Conservation (phyloP, 176 grass and related monocot genomes). For the Luzula sylvatica region DNA sequence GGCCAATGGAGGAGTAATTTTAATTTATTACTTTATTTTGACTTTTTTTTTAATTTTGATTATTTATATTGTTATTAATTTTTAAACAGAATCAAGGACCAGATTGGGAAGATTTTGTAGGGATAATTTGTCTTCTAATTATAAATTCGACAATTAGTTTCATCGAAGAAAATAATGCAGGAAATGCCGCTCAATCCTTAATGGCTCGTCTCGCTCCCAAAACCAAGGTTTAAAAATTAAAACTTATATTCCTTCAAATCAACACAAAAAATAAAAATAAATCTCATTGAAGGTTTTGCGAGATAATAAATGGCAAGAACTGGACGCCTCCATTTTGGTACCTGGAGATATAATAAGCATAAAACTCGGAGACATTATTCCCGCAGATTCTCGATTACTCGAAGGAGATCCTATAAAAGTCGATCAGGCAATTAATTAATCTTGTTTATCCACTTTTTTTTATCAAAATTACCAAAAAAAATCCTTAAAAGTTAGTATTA, state of each 20-base stretch:
- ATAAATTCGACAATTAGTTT: constrained; percentile 85
- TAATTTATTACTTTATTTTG: not conserved
- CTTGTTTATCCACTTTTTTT: not conserved
- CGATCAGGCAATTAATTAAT: constrained; percentile 47
- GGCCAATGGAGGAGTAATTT: constrained; percentile 70
- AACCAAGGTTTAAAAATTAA: constrained; percentile 35
- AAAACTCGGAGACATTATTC: constrained; percentile 72
- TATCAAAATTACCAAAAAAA: not conserved
- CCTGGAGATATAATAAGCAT: constrained; percentile 73
- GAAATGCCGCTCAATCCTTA: constrained; percentile 52
- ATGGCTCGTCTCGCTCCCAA: constrained; percentile 56
- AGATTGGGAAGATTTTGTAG: constrained; percentile 78
- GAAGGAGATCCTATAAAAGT: constrained; percentile 80
- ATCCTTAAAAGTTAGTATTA: not conserved
- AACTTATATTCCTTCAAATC: not conserved
- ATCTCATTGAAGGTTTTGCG: constrained; percentile 38
- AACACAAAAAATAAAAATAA: not conserved
- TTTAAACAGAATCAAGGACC: constrained; percentile 38
- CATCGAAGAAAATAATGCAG: constrained; percentile 77
- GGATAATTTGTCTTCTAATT: constrained; percentile 60
- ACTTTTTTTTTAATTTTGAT: not conserved
- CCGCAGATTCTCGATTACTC: constrained; percentile 58
- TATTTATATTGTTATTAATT: not conserved
- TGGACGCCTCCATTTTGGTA: constrained; percentile 54
- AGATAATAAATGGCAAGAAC: constrained; percentile 60